A percentile compares a stretch with the other conserved stretches of the same genome.
Conservation (phyloP, 2,329 filamentous ascomycete species). For the Cadophora sp. region DNA sequence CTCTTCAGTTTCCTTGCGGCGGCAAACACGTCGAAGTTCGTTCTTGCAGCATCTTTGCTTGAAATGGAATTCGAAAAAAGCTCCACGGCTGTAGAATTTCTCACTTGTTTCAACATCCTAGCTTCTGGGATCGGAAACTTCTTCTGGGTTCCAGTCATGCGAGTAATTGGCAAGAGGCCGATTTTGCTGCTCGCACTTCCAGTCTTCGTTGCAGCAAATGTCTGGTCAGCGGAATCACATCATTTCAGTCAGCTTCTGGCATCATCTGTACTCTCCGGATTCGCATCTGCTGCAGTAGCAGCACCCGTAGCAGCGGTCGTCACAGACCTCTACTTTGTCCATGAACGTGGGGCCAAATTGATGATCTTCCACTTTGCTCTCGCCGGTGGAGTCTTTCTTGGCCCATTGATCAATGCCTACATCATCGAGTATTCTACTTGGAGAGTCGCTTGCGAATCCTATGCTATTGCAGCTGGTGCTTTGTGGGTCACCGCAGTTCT, state of each 20-base stretch:
- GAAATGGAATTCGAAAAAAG: conserved; percentile 42
- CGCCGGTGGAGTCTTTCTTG: conserved; percentile 46
- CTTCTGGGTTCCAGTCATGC: conserved; percentile 47
- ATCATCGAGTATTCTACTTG: conserved; percentile 39
- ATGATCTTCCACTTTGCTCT: conserved; percentile 49
- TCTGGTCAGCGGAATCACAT: conserved; percentile 44
- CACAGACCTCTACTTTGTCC: conserved; percentile 45
- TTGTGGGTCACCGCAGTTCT: conserved; percentile 38
- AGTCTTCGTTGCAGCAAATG: conserved; percentile 44
- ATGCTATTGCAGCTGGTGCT: conserved; percentile 39
- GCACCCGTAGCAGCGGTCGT: conserved; percentile 47
- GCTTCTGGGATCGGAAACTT: conserved; percentile 46
- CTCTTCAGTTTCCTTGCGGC: conserved; percentile 50
- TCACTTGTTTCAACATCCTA: conserved; percentile 42
- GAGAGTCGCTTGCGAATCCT: conserved; percentile 40
- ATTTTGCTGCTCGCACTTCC: conserved; percentile 45
- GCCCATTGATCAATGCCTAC: conserved; percentile 45
- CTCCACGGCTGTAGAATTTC: conserved; percentile 32
- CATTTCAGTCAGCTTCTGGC: conserved; percentile 40
- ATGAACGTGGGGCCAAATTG: conserved; percentile 46
- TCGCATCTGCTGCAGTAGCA: conserved; percentile 44
- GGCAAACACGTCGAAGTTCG: conserved; percentile 48
- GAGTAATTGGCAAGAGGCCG: conserved; percentile 47
- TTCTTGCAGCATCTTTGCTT: conserved; percentile 45
- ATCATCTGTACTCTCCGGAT: conserved; percentile 41